A percentile compares a stretch with the other conserved stretches of the same genome.
phyloP scores from a whole-genome alignment of 208 protist genomes.

The Leishmania mexicana region DNA sequence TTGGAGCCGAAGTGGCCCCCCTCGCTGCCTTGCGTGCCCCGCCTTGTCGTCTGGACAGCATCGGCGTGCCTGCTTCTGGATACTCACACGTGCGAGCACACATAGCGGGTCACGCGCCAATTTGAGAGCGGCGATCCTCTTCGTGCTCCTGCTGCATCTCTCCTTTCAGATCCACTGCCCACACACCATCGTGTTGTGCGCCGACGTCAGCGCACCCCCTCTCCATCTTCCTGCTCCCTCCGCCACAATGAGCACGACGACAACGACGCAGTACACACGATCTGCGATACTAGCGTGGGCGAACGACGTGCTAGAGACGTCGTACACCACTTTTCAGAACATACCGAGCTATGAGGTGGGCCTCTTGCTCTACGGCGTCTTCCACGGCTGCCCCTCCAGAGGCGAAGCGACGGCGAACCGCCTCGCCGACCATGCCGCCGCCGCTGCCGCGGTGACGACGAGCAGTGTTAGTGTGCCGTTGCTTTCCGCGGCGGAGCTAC shows the following conservation, averaged over 20 bases:
- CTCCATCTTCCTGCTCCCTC: not conserved
- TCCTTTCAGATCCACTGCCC: not conserved
- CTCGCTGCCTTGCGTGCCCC: too few relatives aligned
- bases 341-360: conserved; percentile 63
- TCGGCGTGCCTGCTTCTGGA: too few relatives aligned
- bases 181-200: not conserved
- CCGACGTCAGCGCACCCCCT: not conserved
- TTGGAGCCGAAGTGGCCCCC: too few relatives aligned
- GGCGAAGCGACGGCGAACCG: too few relatives aligned
- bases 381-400: conserved; percentile 9
- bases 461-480: conserved; percentile 2
- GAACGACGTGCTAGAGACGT: conserved; percentile 40
- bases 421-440: not conserved
- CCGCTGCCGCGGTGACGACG: not conserved
- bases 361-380: conserved; percentile 73
- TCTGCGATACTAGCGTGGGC: conserved; percentile 67
- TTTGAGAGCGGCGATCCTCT: not conserved
- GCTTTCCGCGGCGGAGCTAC: conserved; percentile 6
- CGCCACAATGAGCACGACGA: too few relatives aligned
- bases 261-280: conserved; percentile 34
- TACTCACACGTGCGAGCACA: not conserved
- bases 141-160: not conserved
- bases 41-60: too few relatives aligned
- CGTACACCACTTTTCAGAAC: conserved; percentile 53
- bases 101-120: too few relatives aligned